Conservation (phyloP, 176 grass and related monocot species). For the barley (Hordeum vulgare) region DNA sequence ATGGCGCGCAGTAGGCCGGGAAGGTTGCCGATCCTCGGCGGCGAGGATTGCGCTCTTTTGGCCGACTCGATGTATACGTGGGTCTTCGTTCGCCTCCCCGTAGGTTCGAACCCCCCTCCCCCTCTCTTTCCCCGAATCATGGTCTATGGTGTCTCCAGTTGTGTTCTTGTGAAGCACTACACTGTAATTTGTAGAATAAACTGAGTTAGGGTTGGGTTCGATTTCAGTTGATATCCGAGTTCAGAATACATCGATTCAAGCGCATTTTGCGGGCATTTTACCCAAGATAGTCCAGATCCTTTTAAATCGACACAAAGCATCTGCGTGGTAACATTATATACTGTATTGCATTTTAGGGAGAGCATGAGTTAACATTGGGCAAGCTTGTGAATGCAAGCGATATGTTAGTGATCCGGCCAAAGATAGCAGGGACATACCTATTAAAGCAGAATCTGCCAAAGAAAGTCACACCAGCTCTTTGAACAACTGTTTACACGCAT, state of each 20-base stretch:
- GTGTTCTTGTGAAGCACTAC: too few species aligned
- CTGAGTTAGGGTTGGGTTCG: too few species aligned
- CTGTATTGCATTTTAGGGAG: background rate
- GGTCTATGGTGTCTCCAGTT: too few species aligned
- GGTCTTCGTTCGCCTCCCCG: background rate
- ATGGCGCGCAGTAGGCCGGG: background rate
- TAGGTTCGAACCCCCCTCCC: background rate
- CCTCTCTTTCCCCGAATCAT: too few species aligned
- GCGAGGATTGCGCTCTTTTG: background rate
- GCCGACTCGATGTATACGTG: background rate
- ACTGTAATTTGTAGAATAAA: too few species aligned
- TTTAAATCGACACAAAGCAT: background rate
- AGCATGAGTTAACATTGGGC: background rate
- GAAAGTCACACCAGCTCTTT: background rate
- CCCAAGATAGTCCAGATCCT: background rate
- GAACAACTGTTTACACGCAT: background rate
- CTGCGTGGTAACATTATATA: background rate
- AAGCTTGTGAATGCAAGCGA: background rate
- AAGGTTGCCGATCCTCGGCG: background rate
- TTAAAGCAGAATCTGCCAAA: background rate
- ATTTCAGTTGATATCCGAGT: too few species aligned
- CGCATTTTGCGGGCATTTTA: too few species aligned
- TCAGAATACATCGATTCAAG: background rate
- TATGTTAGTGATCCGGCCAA: constrained; percentile 21
- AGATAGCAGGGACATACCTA: background rate